phyloP scores from a whole-genome alignment of 2,329 filamentous ascomycete genomes.

The Colletotrichum tropicale region DNA sequence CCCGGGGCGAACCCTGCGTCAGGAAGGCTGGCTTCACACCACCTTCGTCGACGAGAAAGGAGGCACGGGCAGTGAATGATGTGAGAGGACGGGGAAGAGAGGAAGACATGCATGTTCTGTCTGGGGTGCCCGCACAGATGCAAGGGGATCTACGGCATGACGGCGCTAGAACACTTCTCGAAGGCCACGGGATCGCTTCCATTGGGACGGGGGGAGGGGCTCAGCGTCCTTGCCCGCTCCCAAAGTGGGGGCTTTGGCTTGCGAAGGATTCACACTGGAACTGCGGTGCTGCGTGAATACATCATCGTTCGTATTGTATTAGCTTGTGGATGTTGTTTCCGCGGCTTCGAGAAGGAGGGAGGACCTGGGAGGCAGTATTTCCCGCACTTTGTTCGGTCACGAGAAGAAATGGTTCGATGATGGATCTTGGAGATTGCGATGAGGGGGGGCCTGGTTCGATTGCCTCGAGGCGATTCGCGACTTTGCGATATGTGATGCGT shows the following conservation, averaged over 20 bases:
- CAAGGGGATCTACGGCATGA: not conserved
- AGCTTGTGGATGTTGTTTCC: not conserved
- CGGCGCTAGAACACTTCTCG: slow-evolving; percentile 6
- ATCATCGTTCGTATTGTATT: not conserved
- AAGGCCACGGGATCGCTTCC: not conserved
- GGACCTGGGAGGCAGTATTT: not conserved
- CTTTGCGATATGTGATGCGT: not conserved
- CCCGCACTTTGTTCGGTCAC: not conserved
- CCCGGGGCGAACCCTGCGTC: not conserved
- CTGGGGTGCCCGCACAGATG: not conserved
- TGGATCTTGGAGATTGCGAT: not conserved
- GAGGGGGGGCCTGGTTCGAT: not conserved
- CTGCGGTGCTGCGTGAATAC: not conserved
- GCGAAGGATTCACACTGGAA: not conserved
- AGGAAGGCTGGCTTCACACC: not conserved
- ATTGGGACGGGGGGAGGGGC: not conserved
- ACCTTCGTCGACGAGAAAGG: not conserved
- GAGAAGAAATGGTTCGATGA: not conserved
- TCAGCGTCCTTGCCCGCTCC: not conserved
- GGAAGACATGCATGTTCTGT: not conserved
- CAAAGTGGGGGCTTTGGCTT: not conserved
- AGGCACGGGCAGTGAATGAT: not conserved
- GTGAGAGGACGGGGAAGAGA: not conserved
- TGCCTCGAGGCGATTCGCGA: not conserved
- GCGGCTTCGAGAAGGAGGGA: not conserved